These are phyloP conservation scores for Penicillium concentricum DNA, from an alignment of 2,329 filamentous ascomycete species.

Conservation along the genomic window DNA sequence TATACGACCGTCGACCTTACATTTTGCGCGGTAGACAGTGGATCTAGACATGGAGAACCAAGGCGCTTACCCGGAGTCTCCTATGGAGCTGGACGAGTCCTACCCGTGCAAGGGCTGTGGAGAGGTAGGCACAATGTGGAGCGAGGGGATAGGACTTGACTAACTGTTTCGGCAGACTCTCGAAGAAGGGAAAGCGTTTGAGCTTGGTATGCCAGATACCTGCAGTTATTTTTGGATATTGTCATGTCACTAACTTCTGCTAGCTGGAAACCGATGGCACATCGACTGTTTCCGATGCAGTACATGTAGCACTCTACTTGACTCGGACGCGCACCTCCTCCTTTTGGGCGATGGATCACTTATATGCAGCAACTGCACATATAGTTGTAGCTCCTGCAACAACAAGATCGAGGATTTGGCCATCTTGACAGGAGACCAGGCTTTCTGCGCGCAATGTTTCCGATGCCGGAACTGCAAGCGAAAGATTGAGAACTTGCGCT, in stretches of 20 bases:
- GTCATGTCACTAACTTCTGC: slow-evolving; percentile 26
- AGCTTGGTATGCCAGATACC: slow-evolving; percentile 67
- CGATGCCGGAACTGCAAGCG: slow-evolving; percentile 96
- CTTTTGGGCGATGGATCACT: slow-evolving; percentile 95
- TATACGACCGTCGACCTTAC: background rate
- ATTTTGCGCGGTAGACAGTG: background rate
- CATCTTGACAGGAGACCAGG: slow-evolving; percentile 95
- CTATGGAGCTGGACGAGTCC: slow-evolving; percentile 73
- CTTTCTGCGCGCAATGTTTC: slow-evolving; percentile 96
- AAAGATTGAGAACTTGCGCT: slow-evolving; percentile 97
- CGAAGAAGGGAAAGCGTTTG: slow-evolving; percentile 97
- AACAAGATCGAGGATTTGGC: slow-evolving; percentile 98
- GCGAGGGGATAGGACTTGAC: slow-evolving; percentile 3
- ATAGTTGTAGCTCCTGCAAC: slow-evolving; percentile 93
- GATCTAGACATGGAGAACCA: slow-evolving; percentile 53
- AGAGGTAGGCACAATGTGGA: slow-evolving; percentile 59
- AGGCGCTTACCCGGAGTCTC: slow-evolving; percentile 56
- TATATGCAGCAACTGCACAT: slow-evolving; percentile 99
- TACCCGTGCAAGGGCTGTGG: slow-evolving; percentile 92
- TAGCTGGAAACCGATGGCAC: slow-evolving; percentile 96
- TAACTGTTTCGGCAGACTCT: slow-evolving; percentile 65
- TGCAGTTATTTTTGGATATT: background rate
- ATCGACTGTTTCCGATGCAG: slow-evolving; percentile 98
- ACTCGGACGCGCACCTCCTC: slow-evolving; percentile 95
- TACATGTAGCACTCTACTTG: slow-evolving; percentile 89